A percentile compares a stretch with the other conserved stretches of the same genome.
These are phyloP conservation scores for Lablab purpureus DNA, from an alignment of 306 rosid species.

Conservation along the genomic window DNA sequence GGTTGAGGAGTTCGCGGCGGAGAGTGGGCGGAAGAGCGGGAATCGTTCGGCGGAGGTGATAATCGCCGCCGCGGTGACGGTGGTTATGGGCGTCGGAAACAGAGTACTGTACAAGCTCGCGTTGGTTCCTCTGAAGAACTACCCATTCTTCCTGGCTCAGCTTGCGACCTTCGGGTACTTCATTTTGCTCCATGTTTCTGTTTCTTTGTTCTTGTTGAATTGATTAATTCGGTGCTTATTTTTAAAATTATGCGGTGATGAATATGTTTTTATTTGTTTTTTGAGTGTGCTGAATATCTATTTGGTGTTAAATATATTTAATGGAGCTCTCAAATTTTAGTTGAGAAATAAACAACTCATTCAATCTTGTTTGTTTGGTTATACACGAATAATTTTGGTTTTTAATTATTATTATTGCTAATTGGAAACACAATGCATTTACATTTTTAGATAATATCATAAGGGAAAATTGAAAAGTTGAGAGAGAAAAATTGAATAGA, in stretches of 20 bases:
- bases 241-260: not conserved
- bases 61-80: conserved; percentile 71
- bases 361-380: not conserved
- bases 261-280: not conserved
- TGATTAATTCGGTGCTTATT: not conserved
- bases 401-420: not conserved
- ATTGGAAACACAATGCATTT: not conserved
- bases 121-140: conserved; percentile 82
- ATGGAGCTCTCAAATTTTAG: not conserved
- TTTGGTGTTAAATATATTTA: not conserved
- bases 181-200: not conserved
- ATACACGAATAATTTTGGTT: not conserved
- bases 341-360: not conserved
- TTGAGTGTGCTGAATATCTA: not conserved
- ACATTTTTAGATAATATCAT: not conserved
- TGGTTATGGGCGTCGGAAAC: conserved; percentile 79
- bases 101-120: conserved; percentile 88
- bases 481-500: not conserved
- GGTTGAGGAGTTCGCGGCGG: conserved; percentile 42
- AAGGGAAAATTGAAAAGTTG: not conserved
- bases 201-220: not conserved
- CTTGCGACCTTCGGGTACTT: conserved; percentile 87
- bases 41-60: conserved; percentile 65
- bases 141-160: conserved; percentile 94
- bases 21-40: conserved; percentile 16